Conservation (phyloP, 2,329 filamentous ascomycete genomes). For the Macrophomina phaseolina region DNA sequence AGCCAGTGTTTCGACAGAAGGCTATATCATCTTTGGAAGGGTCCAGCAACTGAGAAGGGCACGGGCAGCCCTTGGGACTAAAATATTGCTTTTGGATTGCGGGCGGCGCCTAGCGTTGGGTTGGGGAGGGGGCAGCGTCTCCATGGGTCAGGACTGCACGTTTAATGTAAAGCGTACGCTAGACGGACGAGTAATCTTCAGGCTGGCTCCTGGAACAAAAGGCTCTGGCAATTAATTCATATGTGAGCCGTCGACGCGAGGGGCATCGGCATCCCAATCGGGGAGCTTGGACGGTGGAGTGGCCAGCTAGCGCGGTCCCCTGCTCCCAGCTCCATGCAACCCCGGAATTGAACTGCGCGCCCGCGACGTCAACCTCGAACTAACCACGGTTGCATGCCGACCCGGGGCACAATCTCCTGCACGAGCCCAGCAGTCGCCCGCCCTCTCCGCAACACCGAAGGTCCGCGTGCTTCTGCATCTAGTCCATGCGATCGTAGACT, state of each 20-base stretch:
- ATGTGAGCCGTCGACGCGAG: neutral
- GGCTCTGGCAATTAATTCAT: no score
- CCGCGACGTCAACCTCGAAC: conserved; percentile 18
- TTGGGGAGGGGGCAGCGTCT: neutral
- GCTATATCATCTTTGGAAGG: neutral
- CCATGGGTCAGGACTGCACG: neutral
- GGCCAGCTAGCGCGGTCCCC: conserved; percentile 12
- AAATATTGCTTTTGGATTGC: neutral
- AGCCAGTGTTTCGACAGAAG: neutral
- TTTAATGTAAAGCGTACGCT: conserved; percentile 1
- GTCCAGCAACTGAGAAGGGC: neutral
- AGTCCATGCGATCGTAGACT: conserved; percentile 44
- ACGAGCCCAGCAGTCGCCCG: neutral
- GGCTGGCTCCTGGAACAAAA: conserved; percentile 7
- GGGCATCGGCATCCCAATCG: neutral
- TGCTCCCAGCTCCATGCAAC: conserved; percentile 23
- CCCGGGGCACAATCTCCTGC: conserved; percentile 1
- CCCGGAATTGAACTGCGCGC: conserved; percentile 21
- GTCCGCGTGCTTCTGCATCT: conserved; percentile 21
- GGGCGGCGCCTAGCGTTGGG: neutral
- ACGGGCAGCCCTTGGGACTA: neutral
- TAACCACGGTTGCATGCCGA: conserved; percentile 15
- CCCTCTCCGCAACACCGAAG: neutral
- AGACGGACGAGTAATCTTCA: neutral
- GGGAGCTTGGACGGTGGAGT: conserved; percentile 20